Evolutionary conservation across 129 eudicot genomes (phyloP).

Genomic region (Oenanthe sinensis): DNA sequence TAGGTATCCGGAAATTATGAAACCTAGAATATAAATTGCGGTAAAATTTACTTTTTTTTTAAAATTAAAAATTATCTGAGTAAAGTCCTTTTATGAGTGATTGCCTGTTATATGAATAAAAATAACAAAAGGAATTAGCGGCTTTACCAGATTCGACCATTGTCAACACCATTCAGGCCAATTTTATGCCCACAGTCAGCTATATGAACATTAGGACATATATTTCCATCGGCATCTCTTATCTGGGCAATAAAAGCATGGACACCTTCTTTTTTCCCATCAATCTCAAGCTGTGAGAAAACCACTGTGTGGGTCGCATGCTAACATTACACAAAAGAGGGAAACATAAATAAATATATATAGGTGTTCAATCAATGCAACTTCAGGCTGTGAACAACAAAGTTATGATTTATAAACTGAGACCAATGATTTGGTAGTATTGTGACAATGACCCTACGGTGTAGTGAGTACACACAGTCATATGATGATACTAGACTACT

Average conservation of each 20-base stretch:
- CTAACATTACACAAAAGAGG: constrained; percentile 23
- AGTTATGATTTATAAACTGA: no score
- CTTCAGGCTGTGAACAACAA: not conserved
- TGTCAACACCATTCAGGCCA: constrained; percentile 93
- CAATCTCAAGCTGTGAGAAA: constrained; percentile 72
- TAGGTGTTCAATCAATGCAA: not conserved
- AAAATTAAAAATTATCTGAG: not conserved
- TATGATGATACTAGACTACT: not conserved
- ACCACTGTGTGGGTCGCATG: constrained; percentile 89
- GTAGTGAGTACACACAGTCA: not conserved
- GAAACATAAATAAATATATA: constrained; percentile 1
- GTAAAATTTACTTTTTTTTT: not conserved
- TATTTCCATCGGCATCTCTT: constrained; percentile 64
- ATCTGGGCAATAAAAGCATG: constrained; percentile 89
- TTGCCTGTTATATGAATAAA: not conserved
- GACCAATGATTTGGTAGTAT: not conserved
- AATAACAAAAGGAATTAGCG: not conserved
- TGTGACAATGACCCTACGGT: not conserved
- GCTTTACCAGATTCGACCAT: constrained; percentile 80
- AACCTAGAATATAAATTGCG: constrained; percentile 45
- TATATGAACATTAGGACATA: constrained; percentile 65
- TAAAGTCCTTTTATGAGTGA: not conserved
- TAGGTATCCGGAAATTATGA: constrained; percentile 73
- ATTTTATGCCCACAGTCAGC: constrained; percentile 95
- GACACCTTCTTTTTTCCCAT: constrained; percentile 77